Base-by-base conservation (phyloP, 306 rosid species). In the Bauhinia variegata region DNA sequence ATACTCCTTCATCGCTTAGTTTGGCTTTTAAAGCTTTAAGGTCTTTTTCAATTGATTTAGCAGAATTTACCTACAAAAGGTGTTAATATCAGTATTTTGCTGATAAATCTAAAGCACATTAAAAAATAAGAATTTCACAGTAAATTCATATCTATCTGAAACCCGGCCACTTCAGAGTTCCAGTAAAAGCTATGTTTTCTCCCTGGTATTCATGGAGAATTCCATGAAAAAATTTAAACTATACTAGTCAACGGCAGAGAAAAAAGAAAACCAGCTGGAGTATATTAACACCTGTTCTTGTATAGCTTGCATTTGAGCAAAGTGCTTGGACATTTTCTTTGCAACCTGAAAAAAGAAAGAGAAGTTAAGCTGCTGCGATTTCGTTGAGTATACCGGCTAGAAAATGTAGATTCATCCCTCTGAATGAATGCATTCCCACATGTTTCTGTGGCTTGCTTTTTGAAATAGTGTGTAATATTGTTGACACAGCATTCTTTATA, bases 261-360 rank as follows among this genome's bases (percentile, higher is more conserved):
- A 64, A 5, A 50, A 16, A 60, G 38, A 34, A 38, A 50, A 50
- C 61, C 59, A 13, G 60, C 11, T 6, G 33, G 55, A 50, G 37
- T 38, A 63, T 37, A 61, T 48, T 17, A 59, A 61, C 75, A 89
- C 97, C 91, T 89, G 98, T 73, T 88, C 97, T 67, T 87, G 91
- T 60, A 93, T 79, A 56, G 70, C 81, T 63, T 86, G 96, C 93
- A 93, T 78, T 75, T 79, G 88, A 63, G 80, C 52, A 48, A 70
- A 72, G 75, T 82, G 96, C 77, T 92, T 92, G 11, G 73, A 77
- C 88, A 93, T 68, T 83, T 88, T 93, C 82, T 83, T 89, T 28
- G 57, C 31, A 52, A 81, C 91, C 98, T 93, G 86, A 51, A 64
- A 73, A 51, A 69, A 67, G 4, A 9, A 65, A 4, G 39, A 13